Percentiles rank a stretch among this genome's conserved stretches.
Conservation (phyloP, 768 basidiomycete species). For the Suillus lakei region DNA sequence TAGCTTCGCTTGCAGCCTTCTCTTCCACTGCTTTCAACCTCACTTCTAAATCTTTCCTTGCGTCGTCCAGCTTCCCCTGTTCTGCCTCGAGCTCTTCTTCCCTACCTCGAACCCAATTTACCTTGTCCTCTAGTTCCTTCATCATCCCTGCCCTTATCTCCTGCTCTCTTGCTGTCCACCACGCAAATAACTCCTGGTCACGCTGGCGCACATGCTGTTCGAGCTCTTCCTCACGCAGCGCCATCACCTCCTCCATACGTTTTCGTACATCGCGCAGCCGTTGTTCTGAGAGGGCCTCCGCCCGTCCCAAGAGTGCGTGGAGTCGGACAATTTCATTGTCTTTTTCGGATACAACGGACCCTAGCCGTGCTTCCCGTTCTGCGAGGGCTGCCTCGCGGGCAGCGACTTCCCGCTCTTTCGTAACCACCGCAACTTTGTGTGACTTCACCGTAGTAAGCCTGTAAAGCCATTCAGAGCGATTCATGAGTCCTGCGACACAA, state of each 20-base stretch:
- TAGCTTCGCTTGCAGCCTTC: conserved; percentile 21
- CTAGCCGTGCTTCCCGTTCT: conserved; percentile 60
- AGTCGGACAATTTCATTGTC: conserved; percentile 62
- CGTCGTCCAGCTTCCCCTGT: conserved; percentile 50
- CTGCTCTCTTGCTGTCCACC: conserved; percentile 59
- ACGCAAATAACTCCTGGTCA: conserved; percentile 65
- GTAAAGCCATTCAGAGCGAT: neutral
- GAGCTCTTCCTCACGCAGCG: conserved; percentile 71
- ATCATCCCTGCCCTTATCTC: conserved; percentile 56
- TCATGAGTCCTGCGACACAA: conserved; percentile 1
- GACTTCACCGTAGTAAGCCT: conserved; percentile 70
- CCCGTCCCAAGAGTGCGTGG: conserved; percentile 46
- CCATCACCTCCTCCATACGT: conserved; percentile 76
- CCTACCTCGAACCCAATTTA: conserved; percentile 52
- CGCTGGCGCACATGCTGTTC: conserved; percentile 67
- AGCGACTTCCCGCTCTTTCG: conserved; percentile 68
- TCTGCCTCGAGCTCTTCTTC: conserved; percentile 61
- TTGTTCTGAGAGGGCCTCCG: conserved; percentile 46
- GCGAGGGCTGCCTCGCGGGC: conserved; percentile 57
- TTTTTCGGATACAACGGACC: conserved; percentile 53
- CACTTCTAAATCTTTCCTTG: conserved; percentile 54
- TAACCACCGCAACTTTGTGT: conserved; percentile 58
- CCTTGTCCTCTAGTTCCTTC: conserved; percentile 40
- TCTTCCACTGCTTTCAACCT: conserved; percentile 51
- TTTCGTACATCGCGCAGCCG: conserved; percentile 63